These are phyloP conservation scores for Pontederia crassipes DNA, from an alignment of 176 grass and related monocot genomes.

Conservation along the genomic window DNA sequence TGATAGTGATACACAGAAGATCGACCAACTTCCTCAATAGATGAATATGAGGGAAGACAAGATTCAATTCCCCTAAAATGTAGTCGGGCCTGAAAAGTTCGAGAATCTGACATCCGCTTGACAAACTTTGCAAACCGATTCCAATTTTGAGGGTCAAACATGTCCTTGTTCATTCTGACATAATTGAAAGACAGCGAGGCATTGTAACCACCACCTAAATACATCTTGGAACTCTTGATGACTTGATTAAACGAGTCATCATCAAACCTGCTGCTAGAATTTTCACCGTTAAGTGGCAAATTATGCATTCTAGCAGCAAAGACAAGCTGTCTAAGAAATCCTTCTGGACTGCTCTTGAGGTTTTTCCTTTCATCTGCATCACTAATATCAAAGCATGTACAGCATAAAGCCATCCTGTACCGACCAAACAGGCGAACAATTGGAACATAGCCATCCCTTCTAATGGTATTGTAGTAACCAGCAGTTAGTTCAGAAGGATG, in stretches of 20 bases:
- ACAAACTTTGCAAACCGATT: constrained; percentile 57
- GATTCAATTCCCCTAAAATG: constrained; percentile 43
- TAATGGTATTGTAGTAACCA: constrained; percentile 64
- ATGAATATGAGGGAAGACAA: constrained; percentile 35
- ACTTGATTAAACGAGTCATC: constrained; percentile 56
- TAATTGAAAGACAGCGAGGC: constrained; percentile 71
- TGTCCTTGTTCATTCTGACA: constrained; percentile 62
- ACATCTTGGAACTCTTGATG: constrained; percentile 49
- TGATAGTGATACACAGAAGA: constrained; percentile 37
- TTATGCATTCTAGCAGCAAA: constrained; percentile 44
- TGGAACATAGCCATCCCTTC: constrained; percentile 70
- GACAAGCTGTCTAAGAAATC: constrained; percentile 45
- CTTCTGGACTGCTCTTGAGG: constrained; percentile 58
- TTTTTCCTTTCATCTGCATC: constrained; percentile 28
- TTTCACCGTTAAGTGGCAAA: constrained; percentile 54
- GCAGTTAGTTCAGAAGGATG: constrained; percentile 65
- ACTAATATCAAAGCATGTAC: constrained; percentile 47
- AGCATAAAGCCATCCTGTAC: constrained; percentile 43
- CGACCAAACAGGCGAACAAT: constrained; percentile 53
- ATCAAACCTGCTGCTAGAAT: constrained; percentile 35
- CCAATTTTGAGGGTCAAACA: constrained; percentile 63
- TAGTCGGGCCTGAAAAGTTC: constrained; percentile 47
- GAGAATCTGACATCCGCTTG: constrained; percentile 60
- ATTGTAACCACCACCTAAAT: constrained; percentile 35
- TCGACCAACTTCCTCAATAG: constrained; percentile 38